These are phyloP conservation scores for Solanum chacoense DNA, from an alignment of 305 asterid species.

Conservation along the genomic window DNA sequence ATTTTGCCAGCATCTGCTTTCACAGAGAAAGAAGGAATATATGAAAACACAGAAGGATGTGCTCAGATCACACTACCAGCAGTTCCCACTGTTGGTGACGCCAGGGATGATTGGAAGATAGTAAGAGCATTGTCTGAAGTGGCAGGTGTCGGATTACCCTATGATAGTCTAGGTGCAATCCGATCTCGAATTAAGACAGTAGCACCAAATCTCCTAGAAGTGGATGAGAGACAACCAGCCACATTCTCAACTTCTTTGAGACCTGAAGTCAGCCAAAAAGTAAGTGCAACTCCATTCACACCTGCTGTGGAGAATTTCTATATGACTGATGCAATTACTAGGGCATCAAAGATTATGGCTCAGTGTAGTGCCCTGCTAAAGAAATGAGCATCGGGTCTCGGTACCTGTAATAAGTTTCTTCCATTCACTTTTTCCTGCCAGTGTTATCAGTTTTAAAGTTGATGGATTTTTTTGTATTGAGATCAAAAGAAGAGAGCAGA, in stretches of 20 bases:
- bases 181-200: slow-evolving; percentile 63
- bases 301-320: slow-evolving; percentile 66
- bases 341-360: slow-evolving; percentile 98
- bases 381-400: slow-evolving; percentile 30
- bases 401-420: slow-evolving; percentile 34
- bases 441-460: slow-evolving; percentile 3
- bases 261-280: slow-evolving; percentile 47
- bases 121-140: slow-evolving; percentile 79
- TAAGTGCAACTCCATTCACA: slow-evolving; percentile 44
- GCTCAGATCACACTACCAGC: slow-evolving; percentile 85
- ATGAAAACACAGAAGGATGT: slow-evolving; percentile 82
- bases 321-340: slow-evolving; percentile 83
- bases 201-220: slow-evolving; percentile 71
- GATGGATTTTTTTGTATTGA: slow-evolving; percentile 12
- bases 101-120: slow-evolving; percentile 95
- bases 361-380: slow-evolving; percentile 68
- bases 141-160: slow-evolving; percentile 54
- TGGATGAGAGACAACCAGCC: slow-evolving; percentile 75
- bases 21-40: slow-evolving; percentile 88
- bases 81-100: slow-evolving; percentile 97
- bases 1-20: slow-evolving; percentile 88
- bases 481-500: slow-evolving; percentile 2
- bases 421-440: slow-evolving; percentile 15
- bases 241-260: slow-evolving; percentile 65
- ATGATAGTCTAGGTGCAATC: slow-evolving; percentile 44